Evolutionary conservation across 805 yeast genomes (phyloP).

Genomic region (Saccharomycopsis javanensis): DNA sequence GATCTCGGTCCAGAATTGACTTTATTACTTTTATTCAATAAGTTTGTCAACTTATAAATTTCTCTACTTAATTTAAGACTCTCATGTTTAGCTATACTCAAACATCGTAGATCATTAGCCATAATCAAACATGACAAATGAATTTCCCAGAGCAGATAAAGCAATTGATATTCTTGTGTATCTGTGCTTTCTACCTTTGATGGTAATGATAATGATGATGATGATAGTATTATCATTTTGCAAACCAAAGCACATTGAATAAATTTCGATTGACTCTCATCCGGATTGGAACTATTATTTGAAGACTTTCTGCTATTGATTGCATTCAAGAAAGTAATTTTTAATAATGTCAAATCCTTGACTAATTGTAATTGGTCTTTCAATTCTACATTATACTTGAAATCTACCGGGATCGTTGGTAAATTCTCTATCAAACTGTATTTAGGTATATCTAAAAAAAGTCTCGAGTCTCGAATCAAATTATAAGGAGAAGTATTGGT

Average conservation of each 20-base stretch:
- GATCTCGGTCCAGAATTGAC: background rate
- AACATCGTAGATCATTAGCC: slow-evolving; percentile 20
- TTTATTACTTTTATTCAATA: slow-evolving; percentile 1
- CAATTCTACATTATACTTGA: background rate
- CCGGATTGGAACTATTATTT: background rate
- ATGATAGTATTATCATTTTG: background rate
- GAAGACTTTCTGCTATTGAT: background rate
- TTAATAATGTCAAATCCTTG: background rate
- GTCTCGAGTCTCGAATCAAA: background rate
- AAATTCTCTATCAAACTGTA: background rate
- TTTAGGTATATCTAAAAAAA: background rate
- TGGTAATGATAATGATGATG: background rate
- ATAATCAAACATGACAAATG: slow-evolving; percentile 21
- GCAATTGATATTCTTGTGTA: background rate
- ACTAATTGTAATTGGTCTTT: background rate
- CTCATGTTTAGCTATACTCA: slow-evolving; percentile 23
- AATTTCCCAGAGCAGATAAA: slow-evolving; percentile 23
- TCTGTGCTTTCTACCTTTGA: background rate
- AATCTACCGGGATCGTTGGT: background rate
- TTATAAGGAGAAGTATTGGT: background rate
- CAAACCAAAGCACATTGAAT: background rate
- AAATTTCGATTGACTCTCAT: background rate
- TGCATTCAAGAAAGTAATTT: background rate
- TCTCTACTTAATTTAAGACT: slow-evolving; percentile 21
- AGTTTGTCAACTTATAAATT: slow-evolving; percentile 15